Conservation (phyloP, 2,329 filamentous ascomycete genomes). For the Colletotrichum sublineola region DNA sequence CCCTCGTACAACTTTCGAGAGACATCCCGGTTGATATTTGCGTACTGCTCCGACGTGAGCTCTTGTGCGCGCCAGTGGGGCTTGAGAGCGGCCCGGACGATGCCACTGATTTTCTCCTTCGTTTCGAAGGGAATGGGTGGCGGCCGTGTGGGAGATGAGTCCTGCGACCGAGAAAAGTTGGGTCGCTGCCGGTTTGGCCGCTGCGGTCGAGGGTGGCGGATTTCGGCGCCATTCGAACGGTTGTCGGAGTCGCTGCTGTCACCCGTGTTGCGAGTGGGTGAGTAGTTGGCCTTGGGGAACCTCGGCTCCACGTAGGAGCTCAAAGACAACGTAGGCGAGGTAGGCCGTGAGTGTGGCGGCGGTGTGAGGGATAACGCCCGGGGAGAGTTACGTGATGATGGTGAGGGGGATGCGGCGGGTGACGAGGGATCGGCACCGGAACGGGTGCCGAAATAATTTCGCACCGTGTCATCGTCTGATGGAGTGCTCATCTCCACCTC, state of each 20-base stretch:
- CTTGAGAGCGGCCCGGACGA: slow-evolving; percentile 86
- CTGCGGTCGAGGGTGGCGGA: slow-evolving; percentile 66
- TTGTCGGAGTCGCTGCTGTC: slow-evolving; percentile 63
- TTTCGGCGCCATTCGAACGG: slow-evolving; percentile 56
- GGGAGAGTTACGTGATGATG: slow-evolving; percentile 76
- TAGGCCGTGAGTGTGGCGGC: slow-evolving; percentile 74
- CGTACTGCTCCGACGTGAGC: slow-evolving; percentile 90
- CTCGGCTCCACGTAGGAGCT: slow-evolving; percentile 80
- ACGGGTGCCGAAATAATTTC: slow-evolving; percentile 53
- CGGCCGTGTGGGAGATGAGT: slow-evolving; percentile 76
- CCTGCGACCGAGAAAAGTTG: slow-evolving; percentile 63
- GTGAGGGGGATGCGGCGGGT: slow-evolving; percentile 74
- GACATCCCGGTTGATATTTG: slow-evolving; percentile 89
- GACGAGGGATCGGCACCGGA: slow-evolving; percentile 63
- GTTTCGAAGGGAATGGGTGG: slow-evolving; percentile 79
- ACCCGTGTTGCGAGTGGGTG: slow-evolving; percentile 65
- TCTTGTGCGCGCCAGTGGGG: slow-evolving; percentile 82
- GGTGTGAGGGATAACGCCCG: slow-evolving; percentile 77
- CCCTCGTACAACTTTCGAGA: slow-evolving; percentile 89
- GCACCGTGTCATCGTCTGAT: slow-evolving; percentile 69
- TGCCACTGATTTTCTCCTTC: slow-evolving; percentile 89
- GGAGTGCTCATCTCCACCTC: slow-evolving; percentile 81
- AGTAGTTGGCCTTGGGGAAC: slow-evolving; percentile 82
- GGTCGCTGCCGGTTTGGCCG: slow-evolving; percentile 59
- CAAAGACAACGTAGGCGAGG: slow-evolving; percentile 75